Evolutionary conservation across 805 yeast species (phyloP).

Genomic region (Saccharomycopsis capsularis): DNA sequence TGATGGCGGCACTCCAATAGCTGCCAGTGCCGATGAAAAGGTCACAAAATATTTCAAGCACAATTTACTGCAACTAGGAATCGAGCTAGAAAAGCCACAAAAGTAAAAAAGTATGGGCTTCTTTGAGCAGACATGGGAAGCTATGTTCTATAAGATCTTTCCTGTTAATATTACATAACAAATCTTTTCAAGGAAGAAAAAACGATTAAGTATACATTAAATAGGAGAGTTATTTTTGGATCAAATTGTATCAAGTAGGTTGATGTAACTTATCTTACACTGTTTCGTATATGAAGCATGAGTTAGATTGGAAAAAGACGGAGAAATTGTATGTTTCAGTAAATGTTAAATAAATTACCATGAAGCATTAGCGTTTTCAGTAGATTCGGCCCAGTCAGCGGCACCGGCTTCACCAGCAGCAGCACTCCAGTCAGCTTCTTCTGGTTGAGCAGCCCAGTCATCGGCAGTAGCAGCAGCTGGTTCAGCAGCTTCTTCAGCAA

Average conservation of each 20-base stretch:
- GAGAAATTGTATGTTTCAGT: constrained; percentile 5
- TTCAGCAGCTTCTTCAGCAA: constrained; percentile 55
- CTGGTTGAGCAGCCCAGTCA: constrained; percentile 64
- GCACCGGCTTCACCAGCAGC: constrained; percentile 56
- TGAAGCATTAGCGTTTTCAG: constrained; percentile 28
- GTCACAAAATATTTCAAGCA: constrained; percentile 35
- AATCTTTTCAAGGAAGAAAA: neutral
- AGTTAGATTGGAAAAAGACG: constrained; percentile 15
- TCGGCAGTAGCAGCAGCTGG: constrained; percentile 57
- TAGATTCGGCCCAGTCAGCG: constrained; percentile 54
- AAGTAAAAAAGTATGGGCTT: no score
- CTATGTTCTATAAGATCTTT: no score
- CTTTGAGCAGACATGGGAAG: no score
- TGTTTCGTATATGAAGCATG: no score
- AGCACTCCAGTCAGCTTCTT: constrained; percentile 75
- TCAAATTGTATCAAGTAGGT: no score
- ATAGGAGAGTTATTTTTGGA: no score
- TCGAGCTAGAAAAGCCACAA: neutral
- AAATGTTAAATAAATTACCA: constrained; percentile 18
- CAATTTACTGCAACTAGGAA: constrained; percentile 11
- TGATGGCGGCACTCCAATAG: constrained; percentile 49
- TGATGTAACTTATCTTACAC: no score
- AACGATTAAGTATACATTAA: no score
- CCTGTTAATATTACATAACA: neutral
- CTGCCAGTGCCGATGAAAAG: constrained; percentile 50